These are phyloP conservation scores for Hypholoma fasciculare DNA, from an alignment of 768 basidiomycete genomes.

Conservation along the genomic window DNA sequence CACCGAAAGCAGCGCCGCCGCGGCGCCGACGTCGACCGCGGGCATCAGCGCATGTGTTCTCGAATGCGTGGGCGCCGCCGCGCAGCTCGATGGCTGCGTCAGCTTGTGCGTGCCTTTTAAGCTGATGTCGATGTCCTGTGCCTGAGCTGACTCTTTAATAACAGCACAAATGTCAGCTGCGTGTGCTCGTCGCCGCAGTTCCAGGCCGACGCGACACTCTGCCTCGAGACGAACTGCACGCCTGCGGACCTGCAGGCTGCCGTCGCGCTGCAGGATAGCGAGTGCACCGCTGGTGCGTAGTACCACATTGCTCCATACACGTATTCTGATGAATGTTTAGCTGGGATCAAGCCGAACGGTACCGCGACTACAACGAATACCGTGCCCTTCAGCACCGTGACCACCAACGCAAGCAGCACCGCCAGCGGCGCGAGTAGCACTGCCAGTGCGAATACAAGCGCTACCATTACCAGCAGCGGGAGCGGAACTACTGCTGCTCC, in stretches of 20 bases:
- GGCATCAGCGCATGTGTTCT: not conserved
- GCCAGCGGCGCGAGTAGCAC: not conserved
- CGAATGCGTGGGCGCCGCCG: not conserved
- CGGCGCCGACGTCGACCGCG: not conserved
- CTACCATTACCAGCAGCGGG: not conserved
- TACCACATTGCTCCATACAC: not conserved
- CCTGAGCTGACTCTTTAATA: not conserved
- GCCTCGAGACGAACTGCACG: not conserved
- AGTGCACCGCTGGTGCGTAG: not conserved
- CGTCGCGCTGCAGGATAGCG: not conserved
- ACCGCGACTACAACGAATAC: not conserved
- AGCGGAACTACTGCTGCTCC: not conserved
- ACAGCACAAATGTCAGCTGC: not conserved
- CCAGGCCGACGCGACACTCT: not conserved
- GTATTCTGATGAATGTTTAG: not conserved
- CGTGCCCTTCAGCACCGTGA: not conserved
- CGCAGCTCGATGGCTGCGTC: not conserved
- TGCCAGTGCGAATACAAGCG: not conserved
- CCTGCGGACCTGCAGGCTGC: not conserved
- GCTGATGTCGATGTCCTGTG: not conserved
- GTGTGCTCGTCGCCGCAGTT: not conserved
- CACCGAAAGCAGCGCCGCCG: not conserved
- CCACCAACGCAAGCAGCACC: not conserved
- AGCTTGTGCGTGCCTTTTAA: not conserved
- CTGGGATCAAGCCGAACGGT: not conserved